A percentile compares a stretch with the other conserved stretches of the same genome.
Evolutionary conservation across 2,329 filamentous ascomycete species (phyloP).

Genomic region (Cryphonectria carpinicola): DNA sequence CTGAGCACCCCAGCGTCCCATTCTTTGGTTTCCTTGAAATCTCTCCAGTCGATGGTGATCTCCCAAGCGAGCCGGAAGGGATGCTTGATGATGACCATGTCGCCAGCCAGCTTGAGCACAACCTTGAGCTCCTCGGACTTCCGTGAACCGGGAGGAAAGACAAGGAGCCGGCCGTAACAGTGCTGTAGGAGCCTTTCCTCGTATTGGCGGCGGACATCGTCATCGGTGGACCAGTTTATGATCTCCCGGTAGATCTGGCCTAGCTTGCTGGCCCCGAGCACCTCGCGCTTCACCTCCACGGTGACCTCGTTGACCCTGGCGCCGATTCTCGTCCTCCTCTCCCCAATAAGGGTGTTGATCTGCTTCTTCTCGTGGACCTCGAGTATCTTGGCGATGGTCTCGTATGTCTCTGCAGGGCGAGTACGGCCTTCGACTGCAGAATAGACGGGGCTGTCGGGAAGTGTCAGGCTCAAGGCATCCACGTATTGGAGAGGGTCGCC

Average conservation of each 20-base stretch:
- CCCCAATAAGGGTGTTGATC: conserved; percentile 88
- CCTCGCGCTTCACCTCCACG: conserved; percentile 82
- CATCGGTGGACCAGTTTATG: conserved; percentile 88
- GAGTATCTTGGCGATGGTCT: conserved; percentile 78
- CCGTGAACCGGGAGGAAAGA: conserved; percentile 63
- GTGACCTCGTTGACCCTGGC: conserved; percentile 84
- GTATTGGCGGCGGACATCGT: conserved; percentile 79
- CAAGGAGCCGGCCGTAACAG: conserved; percentile 76
- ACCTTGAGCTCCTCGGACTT: conserved; percentile 74
- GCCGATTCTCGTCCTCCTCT: conserved; percentile 84
- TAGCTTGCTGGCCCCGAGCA: conserved; percentile 75
- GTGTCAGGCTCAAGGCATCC: conserved; percentile 72
- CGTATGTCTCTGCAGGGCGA: conserved; percentile 79
- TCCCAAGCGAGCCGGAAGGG: conserved; percentile 90
- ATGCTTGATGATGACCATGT: conserved; percentile 96
- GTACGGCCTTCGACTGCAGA: conserved; percentile 80
- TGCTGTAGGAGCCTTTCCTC: conserved; percentile 89
- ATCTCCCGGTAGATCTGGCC: conserved; percentile 80
- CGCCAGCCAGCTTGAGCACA: conserved; percentile 77
- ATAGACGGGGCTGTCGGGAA: conserved; percentile 84
- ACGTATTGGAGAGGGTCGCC: conserved; percentile 77
- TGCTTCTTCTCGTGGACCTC: conserved; percentile 86
- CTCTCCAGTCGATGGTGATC: conserved; percentile 86
- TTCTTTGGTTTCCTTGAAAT: conserved; percentile 72
- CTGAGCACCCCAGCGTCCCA: conserved; percentile 79